Base-by-base conservation (phyloP, 352 stramenopile genomes). In the Globisporangium rhizosaccharum region DNA sequence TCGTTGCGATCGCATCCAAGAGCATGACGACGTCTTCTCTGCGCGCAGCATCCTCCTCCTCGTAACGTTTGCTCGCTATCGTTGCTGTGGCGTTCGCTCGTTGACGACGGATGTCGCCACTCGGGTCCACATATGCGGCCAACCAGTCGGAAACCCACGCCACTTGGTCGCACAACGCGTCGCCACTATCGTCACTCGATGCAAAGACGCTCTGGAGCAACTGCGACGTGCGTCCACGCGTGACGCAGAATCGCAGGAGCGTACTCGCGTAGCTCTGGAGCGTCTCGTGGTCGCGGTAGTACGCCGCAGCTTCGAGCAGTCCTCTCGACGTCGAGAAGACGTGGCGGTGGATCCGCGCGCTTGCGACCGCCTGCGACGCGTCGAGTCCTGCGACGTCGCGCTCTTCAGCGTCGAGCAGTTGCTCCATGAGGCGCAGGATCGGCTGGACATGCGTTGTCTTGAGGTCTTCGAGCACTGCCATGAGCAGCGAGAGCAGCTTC, bases 391-490 rank as follows among this genome's bases (percentile, higher is more conserved):
- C 14, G 30, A 55, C 25, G 14, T 28, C 33, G 18, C 18, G 18
- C 26, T 65, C 63, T 42, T 70, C 65, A 11, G 49, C 42, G 28
- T 82, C 68, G 3, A 92, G 54, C 25, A 90, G 59, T 0, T 51
- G 59, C 6, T 46, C 54, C 28, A 92, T 71, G 6, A 90, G 49
- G 7, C 46, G 51, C 3, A 92, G 59, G 9, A 84, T 51, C 6
- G 79, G 68, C 2, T 76, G 68, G 2, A 82, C 55, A 41, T 84
- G 51, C 0, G 72, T 72, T 37, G 66, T 71, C 41, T 87, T 87
- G 33, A 88, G 58, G 51, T 88, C 74, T 67, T 92, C 82, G n/a
- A 90, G 57, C 11, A 84, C 73, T 0, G 71, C 62, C 17, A 92
- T 66, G 11, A 92, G 51, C 11, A 82, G 48, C n/a, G 76, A 62